phyloP scores from a whole-genome alignment of 768 basidiomycete species.

The Chalciporus chontae region DNA sequence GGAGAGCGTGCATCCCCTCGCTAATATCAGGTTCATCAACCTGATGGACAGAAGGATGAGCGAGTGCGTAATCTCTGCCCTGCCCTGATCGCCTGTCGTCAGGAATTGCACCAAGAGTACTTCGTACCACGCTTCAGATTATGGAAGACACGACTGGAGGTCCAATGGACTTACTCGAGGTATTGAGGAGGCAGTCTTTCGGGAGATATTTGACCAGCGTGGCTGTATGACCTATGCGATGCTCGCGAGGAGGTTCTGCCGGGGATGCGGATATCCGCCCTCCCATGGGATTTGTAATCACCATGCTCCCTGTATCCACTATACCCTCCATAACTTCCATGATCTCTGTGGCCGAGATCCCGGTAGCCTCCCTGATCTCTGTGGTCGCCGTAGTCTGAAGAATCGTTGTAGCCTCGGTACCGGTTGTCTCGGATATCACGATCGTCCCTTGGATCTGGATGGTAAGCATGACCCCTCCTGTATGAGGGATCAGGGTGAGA shows the following conservation, averaged over 20 bases:
- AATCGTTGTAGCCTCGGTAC: slow-evolving; percentile 16
- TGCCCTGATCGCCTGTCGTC: slow-evolving; percentile 26
- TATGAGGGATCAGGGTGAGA: slow-evolving; percentile 25
- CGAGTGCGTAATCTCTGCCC: slow-evolving; percentile 15
- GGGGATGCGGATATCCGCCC: slow-evolving; percentile 16
- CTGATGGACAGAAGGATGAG: slow-evolving; percentile 14
- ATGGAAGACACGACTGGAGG: background rate
- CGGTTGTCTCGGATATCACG: slow-evolving; percentile 21
- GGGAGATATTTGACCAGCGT: slow-evolving; percentile 16
- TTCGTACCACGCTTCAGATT: slow-evolving; percentile 4
- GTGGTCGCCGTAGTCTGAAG: slow-evolving; percentile 14
- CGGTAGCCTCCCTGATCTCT: slow-evolving; percentile 8
- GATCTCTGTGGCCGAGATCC: slow-evolving; percentile 1
- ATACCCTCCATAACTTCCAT: slow-evolving; percentile 1
- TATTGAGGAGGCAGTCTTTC: slow-evolving; percentile 15
- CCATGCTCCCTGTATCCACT: slow-evolving; percentile 17
- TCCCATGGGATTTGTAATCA: slow-evolving; percentile 10
- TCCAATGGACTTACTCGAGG: slow-evolving; percentile 14
- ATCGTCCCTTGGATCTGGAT: slow-evolving; percentile 20
- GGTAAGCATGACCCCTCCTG: slow-evolving; percentile 20
- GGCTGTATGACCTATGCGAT: slow-evolving; percentile 25
- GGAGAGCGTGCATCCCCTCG: slow-evolving; percentile 19
- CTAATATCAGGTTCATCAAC: slow-evolving; percentile 25
- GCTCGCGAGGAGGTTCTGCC: slow-evolving; percentile 23
- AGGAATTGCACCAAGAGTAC: slow-evolving; percentile 13